These are phyloP conservation scores for Ziziphus jujuba DNA, from an alignment of 306 rosid species.

Conservation along the genomic window DNA sequence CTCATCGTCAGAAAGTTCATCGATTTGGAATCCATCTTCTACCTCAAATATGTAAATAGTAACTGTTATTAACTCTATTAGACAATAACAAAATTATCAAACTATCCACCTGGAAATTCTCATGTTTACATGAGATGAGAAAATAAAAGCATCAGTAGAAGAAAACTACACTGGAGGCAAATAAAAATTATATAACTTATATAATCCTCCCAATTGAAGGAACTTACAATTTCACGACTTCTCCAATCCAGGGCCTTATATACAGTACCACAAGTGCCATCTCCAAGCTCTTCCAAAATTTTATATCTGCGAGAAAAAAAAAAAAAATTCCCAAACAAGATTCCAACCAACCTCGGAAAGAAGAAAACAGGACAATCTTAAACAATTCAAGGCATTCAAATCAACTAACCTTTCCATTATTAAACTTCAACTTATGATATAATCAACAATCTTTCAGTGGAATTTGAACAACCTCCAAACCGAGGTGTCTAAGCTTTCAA, in stretches of 20 bases:
- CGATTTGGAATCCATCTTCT: not conserved
- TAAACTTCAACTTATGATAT: conserved; percentile 36
- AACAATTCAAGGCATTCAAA: conserved; percentile 16
- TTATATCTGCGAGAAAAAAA: conserved; percentile 73
- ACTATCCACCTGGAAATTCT: not conserved
- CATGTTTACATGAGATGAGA: too few relatives aligned
- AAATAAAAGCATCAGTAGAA: too few relatives aligned
- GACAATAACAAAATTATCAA: not conserved
- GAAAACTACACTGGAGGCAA: not conserved
- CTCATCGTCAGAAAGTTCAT: too few relatives aligned
- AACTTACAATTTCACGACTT: conserved; percentile 71
- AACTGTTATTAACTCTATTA: not conserved
- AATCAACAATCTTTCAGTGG: conserved; percentile 45
- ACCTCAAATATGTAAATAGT: not conserved
- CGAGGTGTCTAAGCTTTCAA: conserved; percentile 53
- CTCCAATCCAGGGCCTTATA: conserved; percentile 71
- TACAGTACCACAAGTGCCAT: conserved; percentile 89
- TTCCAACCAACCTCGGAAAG: conserved; percentile 1
- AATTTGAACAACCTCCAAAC: conserved; percentile 57
- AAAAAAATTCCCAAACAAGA: not conserved
- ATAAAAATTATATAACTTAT: not conserved
- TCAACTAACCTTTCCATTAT: conserved; percentile 73
- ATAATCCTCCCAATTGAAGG: conserved; percentile 8
- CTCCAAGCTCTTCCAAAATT: conserved; percentile 83
- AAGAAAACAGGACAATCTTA: conserved; percentile 4